Evolutionary conservation across 768 basidiomycete genomes (phyloP).

Genomic region (Paxillus rubicundulus): DNA sequence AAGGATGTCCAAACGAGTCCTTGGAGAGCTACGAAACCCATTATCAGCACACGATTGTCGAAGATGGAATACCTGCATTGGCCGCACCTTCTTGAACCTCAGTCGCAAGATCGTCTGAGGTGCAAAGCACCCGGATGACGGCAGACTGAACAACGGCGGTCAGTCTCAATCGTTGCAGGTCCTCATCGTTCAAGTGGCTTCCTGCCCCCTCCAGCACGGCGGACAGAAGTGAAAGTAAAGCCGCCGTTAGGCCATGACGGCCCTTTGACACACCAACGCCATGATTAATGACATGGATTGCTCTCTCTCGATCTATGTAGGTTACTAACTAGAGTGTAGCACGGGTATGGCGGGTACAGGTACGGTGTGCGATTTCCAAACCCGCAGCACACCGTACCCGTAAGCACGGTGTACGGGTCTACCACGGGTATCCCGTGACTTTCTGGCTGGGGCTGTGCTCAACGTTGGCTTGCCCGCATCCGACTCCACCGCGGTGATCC

Average conservation of each 20-base stretch:
- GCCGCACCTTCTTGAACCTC: conserved; percentile 36
- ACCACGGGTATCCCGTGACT: no score
- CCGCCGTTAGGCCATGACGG: conserved; percentile 23
- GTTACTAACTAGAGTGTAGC: no score
- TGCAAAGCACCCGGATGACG: conserved; percentile 35
- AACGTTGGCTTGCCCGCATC: no score
- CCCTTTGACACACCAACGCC: conserved; percentile 24
- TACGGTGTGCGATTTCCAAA: no score
- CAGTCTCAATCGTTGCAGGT: conserved; percentile 40
- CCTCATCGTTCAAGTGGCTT: conserved; percentile 25
- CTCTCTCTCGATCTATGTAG: conserved; percentile 33
- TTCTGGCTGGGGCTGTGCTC: no score
- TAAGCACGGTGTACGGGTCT: no score
- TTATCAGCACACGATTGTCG: background rate
- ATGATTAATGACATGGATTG: conserved; percentile 39
- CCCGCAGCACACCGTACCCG: no score
- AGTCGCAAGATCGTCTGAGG: conserved; percentile 23
- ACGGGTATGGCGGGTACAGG: no score
- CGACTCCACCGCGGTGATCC: no score
- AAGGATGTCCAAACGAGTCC: conserved; percentile 43
- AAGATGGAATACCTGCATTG: background rate
- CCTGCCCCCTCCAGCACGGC: conserved; percentile 34
- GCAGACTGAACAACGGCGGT: conserved; percentile 34
- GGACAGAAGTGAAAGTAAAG: conserved; percentile 40
- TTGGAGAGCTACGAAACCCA: conserved; percentile 37